These are phyloP conservation scores for Ammopiptanthus mongolicus DNA, from an alignment of 306 rosid genomes.

Conservation along the genomic window DNA sequence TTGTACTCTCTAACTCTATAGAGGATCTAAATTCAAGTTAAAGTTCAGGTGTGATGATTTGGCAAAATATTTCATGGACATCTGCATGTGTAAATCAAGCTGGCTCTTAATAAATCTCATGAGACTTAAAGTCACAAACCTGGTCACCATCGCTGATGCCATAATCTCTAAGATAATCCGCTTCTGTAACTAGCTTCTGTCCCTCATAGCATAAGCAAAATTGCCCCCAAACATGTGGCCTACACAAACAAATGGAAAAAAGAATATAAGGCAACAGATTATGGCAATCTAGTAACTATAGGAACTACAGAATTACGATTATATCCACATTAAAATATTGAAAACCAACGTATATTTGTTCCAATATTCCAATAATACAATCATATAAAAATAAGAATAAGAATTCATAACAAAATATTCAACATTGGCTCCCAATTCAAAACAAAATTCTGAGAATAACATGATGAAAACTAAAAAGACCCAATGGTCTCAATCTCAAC, in stretches of 20 bases:
- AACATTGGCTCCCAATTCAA: neutral
- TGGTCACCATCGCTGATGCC: conserved; percentile 82
- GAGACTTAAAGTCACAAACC: conserved; percentile 38
- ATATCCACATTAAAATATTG: neutral
- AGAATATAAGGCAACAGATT: neutral
- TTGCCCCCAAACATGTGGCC: conserved; percentile 87
- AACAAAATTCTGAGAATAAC: neutral
- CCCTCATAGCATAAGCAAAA: conserved; percentile 77
- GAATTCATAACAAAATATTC: neutral
- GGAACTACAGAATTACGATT: neutral
- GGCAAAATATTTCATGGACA: neutral
- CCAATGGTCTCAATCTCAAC: neutral
- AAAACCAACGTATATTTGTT: neutral
- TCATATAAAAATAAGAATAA: neutral
- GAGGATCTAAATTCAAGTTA: neutral
- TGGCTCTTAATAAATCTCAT: neutral
- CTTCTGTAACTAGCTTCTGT: conserved; percentile 54
- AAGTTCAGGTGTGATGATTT: neutral
- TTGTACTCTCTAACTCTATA: neutral
- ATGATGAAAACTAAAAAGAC: neutral
- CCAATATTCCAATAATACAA: neutral
- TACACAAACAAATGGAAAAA: conserved; percentile 25
- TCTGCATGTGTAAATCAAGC: neutral
- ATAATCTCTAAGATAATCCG: conserved; percentile 42
- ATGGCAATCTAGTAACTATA: neutral